Base-by-base conservation (phyloP, 2,329 filamentous ascomycete species). In the Aspergillus sp. region DNA sequence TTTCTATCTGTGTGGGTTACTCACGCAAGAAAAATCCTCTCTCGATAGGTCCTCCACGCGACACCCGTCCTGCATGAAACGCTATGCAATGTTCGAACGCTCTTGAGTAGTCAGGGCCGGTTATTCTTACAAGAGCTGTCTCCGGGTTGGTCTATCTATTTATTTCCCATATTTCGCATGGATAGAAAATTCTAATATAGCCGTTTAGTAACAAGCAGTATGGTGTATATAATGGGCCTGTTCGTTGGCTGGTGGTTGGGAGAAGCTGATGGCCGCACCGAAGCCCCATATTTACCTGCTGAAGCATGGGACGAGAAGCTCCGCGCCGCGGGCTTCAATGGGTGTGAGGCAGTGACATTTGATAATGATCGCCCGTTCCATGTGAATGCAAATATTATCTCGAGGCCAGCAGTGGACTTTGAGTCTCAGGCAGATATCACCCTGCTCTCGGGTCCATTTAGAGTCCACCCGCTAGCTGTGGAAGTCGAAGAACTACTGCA, bases 121-220 rank as follows among this genome's bases (percentile, higher is more conserved):
- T 65, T 84, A 0, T 39, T 83, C 1, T 47, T 82, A 0, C 56
- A 77, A 3, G 81, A 84, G 56, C 61, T 77, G 2, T 71, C 66
- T 39, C 31, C 31, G 2, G 31, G 47, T 48, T n/a, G 12, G 46
- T 21, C 17, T 11, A 4, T 17, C 6, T 31, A 9, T 31, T 33
- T 7, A 27, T 7, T 19, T 4, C 45, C 8, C 23, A 33, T 47
- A n/a, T 33, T 17, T 17, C 6, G 2, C n/a, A 19, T 3, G n/a
- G 4, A 19, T 4, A 8, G n/a, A 43, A 12, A 17, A 43, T 19
- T 8, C 40, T 21, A 17, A 47, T 11, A 19, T 35, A 8, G 21
- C 2, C 5, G 21, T 23, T 11, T 44, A 24, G 41, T 44, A 11
- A 24, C 21, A 21, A 15, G 8, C 8, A 44, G 41, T 44, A 19